Base-by-base conservation (phyloP, 2,329 filamentous ascomycete genomes). In the Thelonectria rubi region DNA sequence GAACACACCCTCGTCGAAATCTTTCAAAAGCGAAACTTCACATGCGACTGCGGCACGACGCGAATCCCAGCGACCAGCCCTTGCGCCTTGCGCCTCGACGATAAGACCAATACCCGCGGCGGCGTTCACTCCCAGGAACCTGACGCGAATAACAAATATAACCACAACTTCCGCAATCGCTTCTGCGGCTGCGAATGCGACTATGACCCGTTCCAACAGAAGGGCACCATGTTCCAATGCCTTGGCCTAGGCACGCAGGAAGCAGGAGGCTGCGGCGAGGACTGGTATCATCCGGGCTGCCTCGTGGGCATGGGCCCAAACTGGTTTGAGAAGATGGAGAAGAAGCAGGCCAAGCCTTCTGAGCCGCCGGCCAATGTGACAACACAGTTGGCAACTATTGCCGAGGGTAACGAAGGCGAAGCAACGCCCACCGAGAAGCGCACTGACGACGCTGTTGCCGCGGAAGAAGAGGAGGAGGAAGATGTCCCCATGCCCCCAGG, bases 151-250 rank as follows among this genome's bases (percentile, higher is more conserved):
- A 98, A 99, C 80, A 89, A 86, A 70, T 99, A 99, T 81, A 97
- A 97, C 73, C 91, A 97, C 63, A 99, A 99, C 80, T 99, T 97
- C 72, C 85, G 87, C 68, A 98, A 98, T 72, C 86, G 84, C 46
- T 99, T 99, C 79, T 99, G 95, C 75, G 92, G 91, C 2, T 99
- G 95, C 73, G 86, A 86, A 30, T 90, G 94, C 72, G 88, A 94
- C 62, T 99, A 99, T 74, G 91, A 97, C 74, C 88, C 94, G 0
- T 86, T 94, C 49, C 84, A 91, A 74, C 93, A 99, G 75, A 96
- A 94, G 70, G 94, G 94, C 0, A 98, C 94, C 40, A 99, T 99
- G 95, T 99, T 96, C 70, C 95, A 99, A 76, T 99, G 95, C 74
- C 77, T 98, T 2, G 94, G 94, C 0, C 81, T 98, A 1, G 93